phyloP scores from a whole-genome alignment of 83 land plant species.

The Picea abies region DNA sequence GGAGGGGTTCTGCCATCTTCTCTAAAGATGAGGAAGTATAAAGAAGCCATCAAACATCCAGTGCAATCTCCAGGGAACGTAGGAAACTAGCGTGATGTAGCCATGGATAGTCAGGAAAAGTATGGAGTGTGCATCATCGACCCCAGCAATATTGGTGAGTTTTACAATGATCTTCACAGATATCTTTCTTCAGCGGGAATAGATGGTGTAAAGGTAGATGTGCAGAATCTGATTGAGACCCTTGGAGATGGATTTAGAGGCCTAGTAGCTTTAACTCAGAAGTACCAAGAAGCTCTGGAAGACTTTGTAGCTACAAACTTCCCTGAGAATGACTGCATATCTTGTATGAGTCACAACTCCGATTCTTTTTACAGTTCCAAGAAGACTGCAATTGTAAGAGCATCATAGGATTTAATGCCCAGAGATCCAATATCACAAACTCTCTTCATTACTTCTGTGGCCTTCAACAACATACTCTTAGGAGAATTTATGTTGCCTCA shows the following conservation, averaged over 20 bases:
- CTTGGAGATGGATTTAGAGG: conserved; percentile 87
- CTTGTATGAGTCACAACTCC: conserved; percentile 85
- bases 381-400: conserved; percentile 66
- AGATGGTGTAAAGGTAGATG: conserved; percentile 93
- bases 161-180: conserved; percentile 80
- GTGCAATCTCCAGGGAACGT: conserved; percentile 67
- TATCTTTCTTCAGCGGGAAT: conserved; percentile 65
- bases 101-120: conserved; percentile 64
- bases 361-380: conserved; percentile 75
- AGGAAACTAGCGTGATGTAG: conserved; percentile 61
- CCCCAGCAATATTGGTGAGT: conserved; percentile 53
- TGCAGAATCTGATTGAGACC: conserved; percentile 74
- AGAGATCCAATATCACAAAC: conserved; percentile 76
- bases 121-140: conserved; percentile 75
- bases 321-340: conserved; percentile 70
- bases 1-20: too few relatives aligned
- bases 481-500: conserved; percentile 86
- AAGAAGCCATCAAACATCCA: too few relatives aligned
- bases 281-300: conserved; percentile 71
- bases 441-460: conserved; percentile 71
- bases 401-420: conserved; percentile 92
- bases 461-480: conserved; percentile 79
- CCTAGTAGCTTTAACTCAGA: conserved; percentile 57
- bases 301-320: conserved; percentile 69
- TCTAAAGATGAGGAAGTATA: too few relatives aligned